A percentile compares a stretch with the other conserved stretches of the same genome.
Conservation (phyloP, 768 basidiomycete species). For the Wakefieldia striispora region DNA sequence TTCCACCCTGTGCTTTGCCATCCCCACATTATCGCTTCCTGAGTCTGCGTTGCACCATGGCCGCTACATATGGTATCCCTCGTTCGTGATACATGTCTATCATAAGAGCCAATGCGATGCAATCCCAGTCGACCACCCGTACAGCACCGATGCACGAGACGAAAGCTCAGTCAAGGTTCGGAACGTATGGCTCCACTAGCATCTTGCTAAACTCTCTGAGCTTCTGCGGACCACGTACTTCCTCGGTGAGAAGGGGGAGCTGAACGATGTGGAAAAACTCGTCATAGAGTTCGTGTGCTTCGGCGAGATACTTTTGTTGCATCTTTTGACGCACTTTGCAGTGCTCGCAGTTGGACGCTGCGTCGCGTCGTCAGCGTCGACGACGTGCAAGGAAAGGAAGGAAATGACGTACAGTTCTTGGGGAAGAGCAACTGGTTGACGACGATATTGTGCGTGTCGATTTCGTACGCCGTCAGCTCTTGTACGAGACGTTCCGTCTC, state of each 20-base stretch:
- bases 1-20: too few species aligned
- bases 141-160: neutral
- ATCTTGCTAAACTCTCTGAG: conserved; percentile 91
- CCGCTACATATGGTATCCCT: too few species aligned
- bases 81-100: too few species aligned
- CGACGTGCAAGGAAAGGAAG: neutral
- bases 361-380: neutral
- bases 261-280: conserved; percentile 98
- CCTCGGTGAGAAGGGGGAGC: conserved; percentile 92
- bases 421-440: conserved; percentile 98
- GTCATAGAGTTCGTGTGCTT: conserved; percentile 96
- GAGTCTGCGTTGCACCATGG: too few species aligned
- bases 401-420: conserved; percentile 66
- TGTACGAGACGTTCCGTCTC: conserved; percentile 98
- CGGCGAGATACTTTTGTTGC: conserved; percentile 97
- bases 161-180: conserved; percentile 31
- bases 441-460: conserved; percentile 98
- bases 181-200: conserved; percentile 78
- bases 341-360: conserved; percentile 93
- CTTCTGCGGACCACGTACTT: conserved; percentile 93
- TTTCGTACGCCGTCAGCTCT: conserved; percentile 90
- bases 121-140: neutral
- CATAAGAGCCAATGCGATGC: neutral
- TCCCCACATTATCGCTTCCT: too few species aligned
- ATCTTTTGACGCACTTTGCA: conserved; percentile 93